phyloP scores from a whole-genome alignment of 306 rosid species.

The Sphenostylis stenocarpa region DNA sequence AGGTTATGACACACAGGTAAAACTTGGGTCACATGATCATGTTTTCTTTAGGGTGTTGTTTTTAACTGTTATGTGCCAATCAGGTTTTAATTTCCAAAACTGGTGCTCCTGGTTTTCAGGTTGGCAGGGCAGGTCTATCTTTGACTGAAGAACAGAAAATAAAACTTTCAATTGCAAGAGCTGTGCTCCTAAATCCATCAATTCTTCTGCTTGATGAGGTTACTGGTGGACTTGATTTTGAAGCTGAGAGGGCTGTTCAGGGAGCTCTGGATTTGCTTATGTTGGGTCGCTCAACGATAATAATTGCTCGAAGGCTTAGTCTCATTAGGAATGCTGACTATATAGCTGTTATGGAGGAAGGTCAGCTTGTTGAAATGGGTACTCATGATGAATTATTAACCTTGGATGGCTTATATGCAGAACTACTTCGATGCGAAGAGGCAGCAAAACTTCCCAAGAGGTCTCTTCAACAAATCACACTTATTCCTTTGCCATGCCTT shows the following conservation, averaged over 20 bases:
- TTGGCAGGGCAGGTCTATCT: slow-evolving; percentile 87
- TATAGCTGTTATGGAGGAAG: slow-evolving; percentile 99
- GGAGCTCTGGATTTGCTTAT: slow-evolving; percentile 96
- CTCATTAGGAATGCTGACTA: slow-evolving; percentile 97
- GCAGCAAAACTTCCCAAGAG: slow-evolving; percentile 99
- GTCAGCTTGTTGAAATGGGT: slow-evolving; percentile 98
- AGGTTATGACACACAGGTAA: slow-evolving; percentile 93
- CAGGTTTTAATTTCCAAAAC: slow-evolving; percentile 5
- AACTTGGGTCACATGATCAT: slow-evolving; percentile 26
- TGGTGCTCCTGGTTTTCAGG: slow-evolving; percentile 56
- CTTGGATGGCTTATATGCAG: slow-evolving; percentile 87
- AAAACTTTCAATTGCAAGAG: slow-evolving; percentile 96
- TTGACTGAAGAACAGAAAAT: slow-evolving; percentile 96
- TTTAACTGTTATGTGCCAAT: background rate
- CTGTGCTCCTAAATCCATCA: slow-evolving; percentile 94
- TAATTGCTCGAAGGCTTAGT: slow-evolving; percentile 99
- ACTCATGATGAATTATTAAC: slow-evolving; percentile 86
- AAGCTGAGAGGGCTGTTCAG: slow-evolving; percentile 97
- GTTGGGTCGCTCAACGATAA: slow-evolving; percentile 97
- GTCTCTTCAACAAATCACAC: slow-evolving; percentile 42
- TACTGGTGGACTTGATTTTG: slow-evolving; percentile 99
- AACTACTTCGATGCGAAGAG: slow-evolving; percentile 93
- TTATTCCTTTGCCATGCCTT: slow-evolving; percentile 24
- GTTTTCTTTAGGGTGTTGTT: background rate
- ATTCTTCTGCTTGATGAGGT: slow-evolving; percentile 98